Base-by-base conservation (phyloP, 192 early-diverging fungal species). In the Umbelopsis isabellina region DNA sequence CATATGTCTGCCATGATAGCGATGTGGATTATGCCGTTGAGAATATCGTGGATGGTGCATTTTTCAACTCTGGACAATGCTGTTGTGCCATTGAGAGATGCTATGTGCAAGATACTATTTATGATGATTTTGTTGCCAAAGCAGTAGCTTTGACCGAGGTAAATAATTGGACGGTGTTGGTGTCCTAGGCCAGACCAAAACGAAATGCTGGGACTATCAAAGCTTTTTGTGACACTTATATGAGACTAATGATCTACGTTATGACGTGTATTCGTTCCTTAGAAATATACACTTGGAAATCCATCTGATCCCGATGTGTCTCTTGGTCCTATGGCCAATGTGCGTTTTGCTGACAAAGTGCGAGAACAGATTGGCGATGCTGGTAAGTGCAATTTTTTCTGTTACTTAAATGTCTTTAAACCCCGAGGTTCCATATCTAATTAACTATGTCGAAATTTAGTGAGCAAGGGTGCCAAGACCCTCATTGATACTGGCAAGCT, bases 81-180 rank as follows among this genome's bases (percentile, higher is more conserved):
- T 95, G 94, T 66, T 95, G 94, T 73, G 88, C 86, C 7, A 84
- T 93, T 66, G 91, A 92, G 72, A 80, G 94, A 13, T 84, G 92
- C 61, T 93, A 93, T 66, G 94, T 93, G 33, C 91, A 93, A 68
- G 87, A 86, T 49, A 72, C 72, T 27, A 75, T 93, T 15, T 92
- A 92, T 70, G 91, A 93, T 61, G 75, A 76, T 18, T 91, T 95
- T 70, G 77, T 94, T n/a, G 67, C 79, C 13, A 84, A 85, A 47
- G 82, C 85, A 47, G 89, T 87, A 15, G 77, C 74, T 11, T 66
- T 84, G 47, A 85, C 84, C 21, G 78, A 82, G 83, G 86, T 88
- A 71, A 68, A 47, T 23, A n/a, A n/a, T n/a, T n/a, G n/a, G n/a
- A n/a, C n/a, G n/a, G n/a, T n/a, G n/a, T n/a, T n/a, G n/a, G n/a